phyloP scores from a whole-genome alignment of 306 rosid genomes.

The Casuarina glauca region DNA sequence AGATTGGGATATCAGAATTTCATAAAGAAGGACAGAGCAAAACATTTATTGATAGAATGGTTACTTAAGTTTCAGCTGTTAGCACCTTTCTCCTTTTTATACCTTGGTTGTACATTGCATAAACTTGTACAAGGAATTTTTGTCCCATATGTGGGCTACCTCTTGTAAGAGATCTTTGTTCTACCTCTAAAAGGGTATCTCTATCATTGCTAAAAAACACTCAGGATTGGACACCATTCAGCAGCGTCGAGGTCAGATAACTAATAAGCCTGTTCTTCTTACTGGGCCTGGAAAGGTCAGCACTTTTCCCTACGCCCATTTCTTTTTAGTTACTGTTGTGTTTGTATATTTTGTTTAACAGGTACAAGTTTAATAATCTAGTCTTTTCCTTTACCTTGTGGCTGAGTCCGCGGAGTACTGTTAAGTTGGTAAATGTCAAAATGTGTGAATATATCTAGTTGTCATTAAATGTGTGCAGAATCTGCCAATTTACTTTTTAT shows the following conservation, averaged over 20 bases:
- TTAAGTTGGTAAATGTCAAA: not conserved
- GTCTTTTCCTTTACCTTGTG: not conserved
- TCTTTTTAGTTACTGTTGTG: slow-evolving; percentile 9
- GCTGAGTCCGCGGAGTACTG: not conserved
- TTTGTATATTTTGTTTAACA: not conserved
- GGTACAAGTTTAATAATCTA: not conserved
- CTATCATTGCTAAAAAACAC: not conserved
- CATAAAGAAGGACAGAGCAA: not conserved
- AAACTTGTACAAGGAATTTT: slow-evolving; percentile 1
- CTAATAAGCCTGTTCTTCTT: slow-evolving; percentile 82
- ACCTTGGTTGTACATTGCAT: slow-evolving; percentile 1
- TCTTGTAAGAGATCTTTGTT: slow-evolving; percentile 8
- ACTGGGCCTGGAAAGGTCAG: slow-evolving; percentile 90
- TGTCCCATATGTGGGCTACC: not conserved
- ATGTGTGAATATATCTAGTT: not conserved
- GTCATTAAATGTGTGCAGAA: not conserved
- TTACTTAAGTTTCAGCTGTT: not conserved
- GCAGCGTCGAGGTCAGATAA: slow-evolving; percentile 79
- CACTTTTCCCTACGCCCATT: not conserved
- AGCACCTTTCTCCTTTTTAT: not conserved
- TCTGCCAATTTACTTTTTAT: not conserved
- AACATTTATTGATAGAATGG: not conserved
- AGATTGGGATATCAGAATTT: not conserved
- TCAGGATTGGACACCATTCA: slow-evolving; percentile 83
- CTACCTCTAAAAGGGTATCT: slow-evolving; percentile 7